Evolutionary conservation across 1,139 yeast species (phyloP), one percentile per base, ranked within the genome.

Genomic region (Cylindricascospora bacillispora): DNA sequence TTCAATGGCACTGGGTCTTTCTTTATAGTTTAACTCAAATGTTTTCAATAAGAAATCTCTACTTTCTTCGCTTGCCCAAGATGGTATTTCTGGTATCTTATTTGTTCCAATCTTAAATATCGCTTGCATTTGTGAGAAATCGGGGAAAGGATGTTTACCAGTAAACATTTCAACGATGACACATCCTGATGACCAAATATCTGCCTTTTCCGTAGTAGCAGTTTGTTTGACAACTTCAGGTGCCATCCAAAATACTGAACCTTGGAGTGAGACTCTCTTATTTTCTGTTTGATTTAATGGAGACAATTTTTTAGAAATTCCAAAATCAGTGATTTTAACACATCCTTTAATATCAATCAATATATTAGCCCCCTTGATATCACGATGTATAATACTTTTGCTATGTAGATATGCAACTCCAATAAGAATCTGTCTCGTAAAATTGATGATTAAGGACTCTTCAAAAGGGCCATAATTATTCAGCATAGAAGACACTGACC

Each of bases 221-320:
- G 83, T 76, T 49, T 85, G 95, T 47, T 82, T 81, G 10, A 85
- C 95, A 10, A 86, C 95, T 52, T 86, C 97, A 0, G 97, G 97
- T 0, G 95, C 95, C 97, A 86, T 86, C 97, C 97, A 86, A 49
- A 77, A 86, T 0, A 85, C 93, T 5, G 93, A 81, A 0, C 97
- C 97, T 57, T 85, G 95, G 28, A 86, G 55, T 0, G 95, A 82
- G 1, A 85, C 89, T 28, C 95, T 65, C 43, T 81, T 74, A 24
- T 47, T 43, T 12, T 35, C 31, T 20, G 40, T 40, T 17, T 41
- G 39, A 29, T 47, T 45, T 22, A 52, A 29, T 5, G 62, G 57
- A 0, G 61, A 47, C 4, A 59, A 65, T 46, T 80, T 79, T 45
- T 83, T 81, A 22, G 94, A 80, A 24, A 89, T 86, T 29, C 97